A percentile compares a stretch with the other conserved stretches of the same genome.
Evolutionary conservation across 2,329 filamentous ascomycete species (phyloP).

Genomic region (Diaporthe caulivora): DNA sequence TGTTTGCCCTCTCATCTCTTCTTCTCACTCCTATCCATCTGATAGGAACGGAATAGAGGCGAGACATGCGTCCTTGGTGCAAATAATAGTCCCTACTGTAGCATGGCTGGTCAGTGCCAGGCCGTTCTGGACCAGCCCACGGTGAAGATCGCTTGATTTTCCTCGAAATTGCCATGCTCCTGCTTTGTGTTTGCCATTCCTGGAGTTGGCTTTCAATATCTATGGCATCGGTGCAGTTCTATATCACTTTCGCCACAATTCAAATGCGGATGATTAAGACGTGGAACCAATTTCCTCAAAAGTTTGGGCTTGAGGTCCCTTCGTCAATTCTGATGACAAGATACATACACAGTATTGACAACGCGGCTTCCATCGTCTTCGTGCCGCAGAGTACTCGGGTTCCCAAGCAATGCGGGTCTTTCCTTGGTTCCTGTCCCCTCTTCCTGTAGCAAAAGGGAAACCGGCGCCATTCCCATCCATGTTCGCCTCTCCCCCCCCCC

Average conservation of each 20-base stretch:
- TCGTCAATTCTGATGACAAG: conserved; percentile 27
- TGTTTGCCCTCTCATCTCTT: background rate
- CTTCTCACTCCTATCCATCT: background rate
- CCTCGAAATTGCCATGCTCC: background rate
- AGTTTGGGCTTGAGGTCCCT: conserved; percentile 12
- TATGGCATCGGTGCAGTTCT: background rate
- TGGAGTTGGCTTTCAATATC: background rate
- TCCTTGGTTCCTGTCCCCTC: background rate
- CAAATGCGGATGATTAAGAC: background rate
- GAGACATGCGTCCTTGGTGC: conserved; percentile 8
- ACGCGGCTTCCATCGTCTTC: background rate
- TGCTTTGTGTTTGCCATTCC: background rate
- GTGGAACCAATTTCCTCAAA: background rate
- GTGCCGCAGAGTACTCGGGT: background rate
- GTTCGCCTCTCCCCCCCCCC: background rate
- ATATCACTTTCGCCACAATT: background rate
- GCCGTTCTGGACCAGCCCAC: background rate
- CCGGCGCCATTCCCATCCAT: conserved; percentile 1
- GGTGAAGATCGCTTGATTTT: background rate
- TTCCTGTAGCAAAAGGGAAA: background rate
- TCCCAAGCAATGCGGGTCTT: background rate
- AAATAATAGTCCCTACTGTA: background rate
- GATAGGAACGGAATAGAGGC: background rate
- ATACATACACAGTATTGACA: conserved; percentile 31
- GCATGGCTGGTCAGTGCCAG: background rate